Evolutionary conservation across 2,329 filamentous ascomycete species (phyloP).

Genomic region (Madurella mycetomatis): DNA sequence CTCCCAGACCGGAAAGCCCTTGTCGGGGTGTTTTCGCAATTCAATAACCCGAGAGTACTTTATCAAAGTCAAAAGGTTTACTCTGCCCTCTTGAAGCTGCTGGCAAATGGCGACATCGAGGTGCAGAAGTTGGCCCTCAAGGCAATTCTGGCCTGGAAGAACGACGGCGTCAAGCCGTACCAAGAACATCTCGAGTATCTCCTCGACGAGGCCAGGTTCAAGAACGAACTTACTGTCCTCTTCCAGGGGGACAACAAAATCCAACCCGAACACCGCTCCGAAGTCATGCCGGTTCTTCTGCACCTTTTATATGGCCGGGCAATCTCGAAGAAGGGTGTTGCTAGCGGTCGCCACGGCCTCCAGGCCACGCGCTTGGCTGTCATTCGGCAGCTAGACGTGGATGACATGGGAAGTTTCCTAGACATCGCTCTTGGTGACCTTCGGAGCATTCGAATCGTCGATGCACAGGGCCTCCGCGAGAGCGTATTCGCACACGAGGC

Average conservation of each 20-base stretch:
- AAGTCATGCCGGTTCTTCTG: conserved; percentile 80
- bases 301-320: conserved; percentile 85
- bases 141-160: conserved; percentile 85
- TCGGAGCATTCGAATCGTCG: conserved; percentile 54
- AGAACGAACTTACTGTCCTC: conserved; percentile 88
- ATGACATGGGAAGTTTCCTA: conserved; percentile 76
- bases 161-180: conserved; percentile 68
- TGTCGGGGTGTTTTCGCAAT: conserved; percentile 75
- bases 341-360: conserved; percentile 74
- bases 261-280: conserved; percentile 64
- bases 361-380: conserved; percentile 77
- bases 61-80: conserved; percentile 76
- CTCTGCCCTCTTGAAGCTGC: conserved; percentile 64
- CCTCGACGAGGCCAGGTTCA: conserved; percentile 85
- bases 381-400: conserved; percentile 68
- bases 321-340: conserved; percentile 73
- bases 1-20: conserved; percentile 80
- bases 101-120: conserved; percentile 85
- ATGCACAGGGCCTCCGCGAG: conserved; percentile 45
- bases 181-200: conserved; percentile 82
- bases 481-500: conserved; percentile 54
- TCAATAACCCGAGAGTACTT: conserved; percentile 79
- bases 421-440: conserved; percentile 74
- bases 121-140: conserved; percentile 82
- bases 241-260: conserved; percentile 72